Evolutionary conservation across 2,329 filamentous ascomycete genomes (phyloP).

Genomic region (Aspergillus calidoustus): DNA sequence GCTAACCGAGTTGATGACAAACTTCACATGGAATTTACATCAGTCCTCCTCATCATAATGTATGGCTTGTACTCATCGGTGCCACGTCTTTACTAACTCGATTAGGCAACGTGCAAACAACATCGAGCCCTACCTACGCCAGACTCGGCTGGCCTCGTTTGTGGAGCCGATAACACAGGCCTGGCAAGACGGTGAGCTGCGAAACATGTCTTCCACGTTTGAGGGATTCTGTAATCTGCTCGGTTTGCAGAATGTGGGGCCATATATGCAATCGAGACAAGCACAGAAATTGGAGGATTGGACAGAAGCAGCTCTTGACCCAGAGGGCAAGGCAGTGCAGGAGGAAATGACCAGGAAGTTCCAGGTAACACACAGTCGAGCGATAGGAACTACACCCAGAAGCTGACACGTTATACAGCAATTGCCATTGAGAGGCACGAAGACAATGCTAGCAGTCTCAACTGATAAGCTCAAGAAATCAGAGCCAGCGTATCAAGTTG

Average conservation of each 20-base stretch:
- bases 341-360: slow-evolving; percentile 76
- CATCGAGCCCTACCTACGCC: slow-evolving; percentile 71
- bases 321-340: slow-evolving; percentile 78
- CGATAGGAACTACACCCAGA: not conserved
- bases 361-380: slow-evolving; percentile 52
- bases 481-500: slow-evolving; percentile 73
- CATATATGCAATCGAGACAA: slow-evolving; percentile 73
- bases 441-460: slow-evolving; percentile 88
- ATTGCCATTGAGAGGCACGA: slow-evolving; percentile 83
- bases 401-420: slow-evolving; percentile 48
- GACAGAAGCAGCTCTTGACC: slow-evolving; percentile 76
- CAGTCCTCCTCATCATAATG: slow-evolving; percentile 93
- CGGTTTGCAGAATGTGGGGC: slow-evolving; percentile 77
- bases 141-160: slow-evolving; percentile 75
- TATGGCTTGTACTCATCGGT: slow-evolving; percentile 38
- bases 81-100: slow-evolving; percentile 17
- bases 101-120: slow-evolving; percentile 76
- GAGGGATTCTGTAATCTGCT: slow-evolving; percentile 78
- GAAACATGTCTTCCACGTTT: slow-evolving; percentile 73
- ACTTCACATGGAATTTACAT: slow-evolving; percentile 81
- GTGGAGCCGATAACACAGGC: slow-evolving; percentile 78
- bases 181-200: slow-evolving; percentile 76
- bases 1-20: slow-evolving; percentile 77
- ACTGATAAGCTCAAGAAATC: slow-evolving; percentile 84
- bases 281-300: slow-evolving; percentile 82